Base-by-base conservation (phyloP, 176 grass and related monocot species). In the Aegilops tauschii region DNA sequence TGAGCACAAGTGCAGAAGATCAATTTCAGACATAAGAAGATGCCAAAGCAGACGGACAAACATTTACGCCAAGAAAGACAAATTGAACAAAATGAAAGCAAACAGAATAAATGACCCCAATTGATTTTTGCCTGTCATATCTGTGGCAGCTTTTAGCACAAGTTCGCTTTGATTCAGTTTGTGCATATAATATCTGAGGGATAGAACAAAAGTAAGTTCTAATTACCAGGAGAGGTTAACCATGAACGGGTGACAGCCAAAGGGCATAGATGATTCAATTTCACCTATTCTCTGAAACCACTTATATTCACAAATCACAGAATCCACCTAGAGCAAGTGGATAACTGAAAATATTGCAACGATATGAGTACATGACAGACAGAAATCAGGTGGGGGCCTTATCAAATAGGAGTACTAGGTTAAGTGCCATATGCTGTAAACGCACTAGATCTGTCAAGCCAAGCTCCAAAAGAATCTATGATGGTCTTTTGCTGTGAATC, bases 371-470 rank as follows among this genome's bases (percentile, higher is more conserved):
- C 12, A 45, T 50, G 4, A 17, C 3, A 64, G 37, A 23, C 69
- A 61, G 18, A 11, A 39, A 74, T 52, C 49, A 44, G 27, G 58
- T 23, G 47, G 9, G 11, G n/a, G n/a, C 34, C 32, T 30, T 7
- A 68, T 76, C 59, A 21, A 20, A 84, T 73, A 54, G 83, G 39
- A 54, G 79, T 56, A 65, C 36, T 47, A 69, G 37, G 25, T 14
- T 61, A 73, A 45, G 35, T 13, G 12, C 1, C 44, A 40, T 63
- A 28, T n/a, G 8, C 4, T 3, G 9, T 32, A 3, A 4, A 32
- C 50, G 6, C 28, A 64, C 36, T 77, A 47, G 12, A 59, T 11
- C 35, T 13, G 25, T 82, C 35, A 90, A 12, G 8, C 6, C 50
- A 70, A 69, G 69, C 31, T 72, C 29, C 1, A 61, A 63, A 37